These are phyloP conservation scores for Fusarium chlamydosporum DNA, from an alignment of 2,329 filamentous ascomycete genomes.

Conservation along the genomic window DNA sequence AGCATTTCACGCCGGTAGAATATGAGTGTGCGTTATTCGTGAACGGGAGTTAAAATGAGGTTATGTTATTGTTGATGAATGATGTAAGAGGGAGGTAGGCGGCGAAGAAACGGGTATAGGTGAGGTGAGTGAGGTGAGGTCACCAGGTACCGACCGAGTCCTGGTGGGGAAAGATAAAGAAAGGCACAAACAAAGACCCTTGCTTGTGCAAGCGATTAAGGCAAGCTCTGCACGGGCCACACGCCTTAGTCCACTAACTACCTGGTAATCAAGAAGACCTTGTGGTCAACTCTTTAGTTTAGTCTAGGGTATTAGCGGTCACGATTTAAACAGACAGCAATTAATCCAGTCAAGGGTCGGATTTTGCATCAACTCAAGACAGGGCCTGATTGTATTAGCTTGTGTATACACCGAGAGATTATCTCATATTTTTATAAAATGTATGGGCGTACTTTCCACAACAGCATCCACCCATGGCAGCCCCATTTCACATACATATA, in stretches of 20 bases:
- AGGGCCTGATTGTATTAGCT: neutral
- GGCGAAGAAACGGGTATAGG: conserved; percentile 7
- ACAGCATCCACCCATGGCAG: too few species aligned
- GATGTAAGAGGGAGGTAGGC: conserved; percentile 40
- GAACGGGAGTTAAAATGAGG: conserved; percentile 21
- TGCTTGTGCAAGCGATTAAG: neutral
- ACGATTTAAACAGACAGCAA: conserved; percentile 22
- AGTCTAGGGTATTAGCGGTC: conserved; percentile 33
- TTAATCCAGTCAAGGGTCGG: neutral
- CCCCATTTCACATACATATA: too few species aligned
- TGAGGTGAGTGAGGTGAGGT: conserved; percentile 10
- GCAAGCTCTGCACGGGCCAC: too few species aligned
- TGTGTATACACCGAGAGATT: neutral
- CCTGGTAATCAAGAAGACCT: too few species aligned
- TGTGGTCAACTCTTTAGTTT: conserved; percentile 19
- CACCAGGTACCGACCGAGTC: conserved; percentile 16
- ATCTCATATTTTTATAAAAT: neutral
- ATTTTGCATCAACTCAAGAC: neutral
- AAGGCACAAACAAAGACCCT: conserved; percentile 17
- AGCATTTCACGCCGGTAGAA: conserved; percentile 12
- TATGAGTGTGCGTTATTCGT: conserved; percentile 14
- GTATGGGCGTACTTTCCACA: neutral
- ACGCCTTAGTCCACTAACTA: too few species aligned
- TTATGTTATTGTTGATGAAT: conserved; percentile 32
- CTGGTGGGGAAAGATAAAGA: conserved; percentile 5